Conservation (phyloP, 345 rosid species). For the Ailanthus altissimus region DNA sequence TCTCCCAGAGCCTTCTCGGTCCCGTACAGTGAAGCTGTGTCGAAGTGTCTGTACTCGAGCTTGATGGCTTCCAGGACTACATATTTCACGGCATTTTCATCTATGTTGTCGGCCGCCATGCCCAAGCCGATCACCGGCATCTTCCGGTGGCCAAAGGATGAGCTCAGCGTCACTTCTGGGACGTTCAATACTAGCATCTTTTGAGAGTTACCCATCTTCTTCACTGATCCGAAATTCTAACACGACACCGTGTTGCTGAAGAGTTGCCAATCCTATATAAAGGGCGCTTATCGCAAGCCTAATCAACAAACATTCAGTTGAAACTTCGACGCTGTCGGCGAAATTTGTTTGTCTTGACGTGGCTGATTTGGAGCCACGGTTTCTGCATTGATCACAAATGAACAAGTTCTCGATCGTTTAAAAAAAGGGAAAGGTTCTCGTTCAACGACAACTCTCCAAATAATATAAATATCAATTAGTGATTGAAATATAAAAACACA, state of each 20-base stretch:
- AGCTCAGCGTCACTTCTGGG: constrained; percentile 30
- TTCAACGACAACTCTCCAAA: too few relatives aligned
- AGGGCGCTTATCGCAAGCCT: neutral
- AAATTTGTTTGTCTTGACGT: too few relatives aligned
- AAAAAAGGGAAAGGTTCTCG: too few relatives aligned
- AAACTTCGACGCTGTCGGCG: neutral
- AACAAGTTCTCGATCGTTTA: too few relatives aligned
- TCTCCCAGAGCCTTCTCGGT: constrained; percentile 60
- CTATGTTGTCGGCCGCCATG: constrained; percentile 38
- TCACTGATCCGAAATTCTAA: too few relatives aligned
- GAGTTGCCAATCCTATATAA: neutral
- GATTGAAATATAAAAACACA: too few relatives aligned
- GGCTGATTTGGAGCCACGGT: too few relatives aligned
- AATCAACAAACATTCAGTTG: neutral
- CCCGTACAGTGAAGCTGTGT: constrained; percentile 53
- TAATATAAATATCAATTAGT: too few relatives aligned
- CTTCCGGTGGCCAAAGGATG: constrained; percentile 26
- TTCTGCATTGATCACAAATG: too few relatives aligned
- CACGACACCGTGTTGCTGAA: too few relatives aligned
- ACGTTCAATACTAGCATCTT: neutral
- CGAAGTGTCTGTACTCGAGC: constrained; percentile 71
- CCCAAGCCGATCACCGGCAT: constrained; percentile 56
- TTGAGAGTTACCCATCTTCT: neutral
- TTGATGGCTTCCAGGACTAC: constrained; percentile 44
- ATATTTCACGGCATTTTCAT: constrained; percentile 25